A percentile compares a stretch with the other conserved stretches of the same genome.
Evolutionary conservation across 805 yeast species (phyloP).

Genomic region (Schwanniomyces occidentalis): DNA sequence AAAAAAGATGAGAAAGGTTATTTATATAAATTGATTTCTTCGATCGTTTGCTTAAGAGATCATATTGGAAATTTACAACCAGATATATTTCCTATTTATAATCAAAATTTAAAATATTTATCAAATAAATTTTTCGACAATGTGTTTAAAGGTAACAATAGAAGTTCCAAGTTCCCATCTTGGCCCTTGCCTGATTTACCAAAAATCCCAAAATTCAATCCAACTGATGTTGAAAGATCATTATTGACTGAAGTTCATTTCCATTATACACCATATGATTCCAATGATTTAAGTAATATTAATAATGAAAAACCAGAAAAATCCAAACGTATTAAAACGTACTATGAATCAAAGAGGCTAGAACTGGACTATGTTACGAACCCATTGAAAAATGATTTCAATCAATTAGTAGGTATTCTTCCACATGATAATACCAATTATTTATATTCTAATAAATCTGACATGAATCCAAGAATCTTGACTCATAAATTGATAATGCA

Average conservation of each 20-base stretch:
- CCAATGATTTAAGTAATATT: conserved; percentile 29
- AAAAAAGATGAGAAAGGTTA: conserved; percentile 31
- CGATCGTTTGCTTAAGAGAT: conserved; percentile 79
- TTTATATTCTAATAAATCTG: conserved; percentile 35
- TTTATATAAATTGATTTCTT: conserved; percentile 72
- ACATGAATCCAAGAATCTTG: conserved; percentile 33
- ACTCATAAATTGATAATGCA: conserved; percentile 66
- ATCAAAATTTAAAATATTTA: conserved; percentile 62
- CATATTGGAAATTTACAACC: conserved; percentile 81
- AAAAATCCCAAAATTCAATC: conserved; percentile 57
- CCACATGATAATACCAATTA: no score
- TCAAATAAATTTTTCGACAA: conserved; percentile 57
- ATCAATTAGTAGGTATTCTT: conserved; percentile 48
- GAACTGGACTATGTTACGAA: conserved; percentile 69
- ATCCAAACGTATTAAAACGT: conserved; percentile 28
- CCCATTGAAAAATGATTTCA: conserved; percentile 56
- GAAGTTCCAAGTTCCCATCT: conserved; percentile 28
- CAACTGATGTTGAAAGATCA: conserved; percentile 79
- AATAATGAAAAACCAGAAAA: conserved; percentile 11
- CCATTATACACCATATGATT: conserved; percentile 53
- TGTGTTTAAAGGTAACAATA: conserved; percentile 16
- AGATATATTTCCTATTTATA: conserved; percentile 72
- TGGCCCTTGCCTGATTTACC: conserved; percentile 86
- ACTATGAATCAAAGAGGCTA: conserved; percentile 62
- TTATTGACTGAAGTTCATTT: conserved; percentile 72